phyloP scores from a whole-genome alignment of 805 yeast species.

The Soucietia sequanensis region DNA sequence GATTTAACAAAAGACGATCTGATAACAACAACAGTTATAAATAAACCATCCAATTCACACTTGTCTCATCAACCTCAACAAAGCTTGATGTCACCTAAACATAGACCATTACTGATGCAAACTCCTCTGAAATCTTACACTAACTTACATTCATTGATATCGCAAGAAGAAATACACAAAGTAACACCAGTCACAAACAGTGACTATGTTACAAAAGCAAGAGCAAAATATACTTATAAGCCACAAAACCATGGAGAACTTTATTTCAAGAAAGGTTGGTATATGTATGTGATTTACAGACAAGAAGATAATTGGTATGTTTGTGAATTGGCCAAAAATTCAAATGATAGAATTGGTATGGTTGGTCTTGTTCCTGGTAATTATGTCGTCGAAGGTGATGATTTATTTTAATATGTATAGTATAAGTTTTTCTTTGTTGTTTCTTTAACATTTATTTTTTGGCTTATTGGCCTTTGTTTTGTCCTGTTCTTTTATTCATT shows the following conservation, averaged over 20 bases:
- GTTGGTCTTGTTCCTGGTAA: conserved; percentile 46
- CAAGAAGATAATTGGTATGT: conserved; percentile 47
- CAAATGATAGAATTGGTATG: conserved; percentile 29
- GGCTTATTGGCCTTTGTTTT: not conserved
- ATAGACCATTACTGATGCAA: conserved; percentile 24
- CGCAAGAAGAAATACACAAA: conserved; percentile 2
- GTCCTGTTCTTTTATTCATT: not conserved
- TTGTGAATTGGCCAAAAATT: conserved; percentile 39
- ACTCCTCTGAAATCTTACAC: conserved; percentile 34
- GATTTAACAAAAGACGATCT: conserved; percentile 4
- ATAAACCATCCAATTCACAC: conserved; percentile 1
- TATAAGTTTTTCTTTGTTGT: no score
- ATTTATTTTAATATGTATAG: conserved; percentile 9
- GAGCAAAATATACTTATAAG: conserved; percentile 37
- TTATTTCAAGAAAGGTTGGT: conserved; percentile 39
- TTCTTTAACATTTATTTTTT: not conserved
- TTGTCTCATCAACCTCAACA: not conserved
- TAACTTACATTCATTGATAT: conserved; percentile 28
- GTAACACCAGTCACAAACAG: conserved; percentile 31
- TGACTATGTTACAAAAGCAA: conserved; percentile 33
- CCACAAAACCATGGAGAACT: conserved; percentile 44
- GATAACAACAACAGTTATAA: conserved; percentile 9
- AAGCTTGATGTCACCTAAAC: conserved; percentile 6
- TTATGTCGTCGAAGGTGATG: conserved; percentile 35
- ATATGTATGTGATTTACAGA: conserved; percentile 40